These are phyloP conservation scores for Parastagonospora nodorum DNA, from an alignment of 2,329 filamentous ascomycete genomes.

Conservation along the genomic window DNA sequence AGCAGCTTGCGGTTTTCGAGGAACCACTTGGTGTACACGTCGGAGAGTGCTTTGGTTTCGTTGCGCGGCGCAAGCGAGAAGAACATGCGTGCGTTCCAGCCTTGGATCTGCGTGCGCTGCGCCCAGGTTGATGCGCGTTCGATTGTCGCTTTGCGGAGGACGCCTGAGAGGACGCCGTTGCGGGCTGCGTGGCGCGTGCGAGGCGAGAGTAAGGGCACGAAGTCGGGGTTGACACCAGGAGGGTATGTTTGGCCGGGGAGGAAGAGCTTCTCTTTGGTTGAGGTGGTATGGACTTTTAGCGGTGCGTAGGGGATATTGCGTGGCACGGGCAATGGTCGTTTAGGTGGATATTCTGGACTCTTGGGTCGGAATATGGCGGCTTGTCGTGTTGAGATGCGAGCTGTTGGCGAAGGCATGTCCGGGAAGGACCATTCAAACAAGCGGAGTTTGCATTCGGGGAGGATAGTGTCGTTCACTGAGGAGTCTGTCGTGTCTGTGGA, in stretches of 20 bases:
- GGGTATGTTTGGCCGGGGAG: conserved; percentile 30
- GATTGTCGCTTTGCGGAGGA: conserved; percentile 26
- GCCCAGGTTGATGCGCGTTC: conserved; percentile 34
- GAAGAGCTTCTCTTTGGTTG: conserved; percentile 24
- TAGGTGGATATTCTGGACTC: not conserved
- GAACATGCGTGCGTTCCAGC: conserved; percentile 35
- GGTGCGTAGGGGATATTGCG: conserved; percentile 26
- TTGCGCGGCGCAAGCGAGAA: conserved; percentile 23
- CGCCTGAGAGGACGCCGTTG: conserved; percentile 26
- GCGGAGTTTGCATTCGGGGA: conserved; percentile 21
- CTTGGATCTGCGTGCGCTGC: conserved; percentile 30
- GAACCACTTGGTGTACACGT: conserved; percentile 25
- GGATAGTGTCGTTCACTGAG: conserved; percentile 1
- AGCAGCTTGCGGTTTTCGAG: conserved; percentile 9
- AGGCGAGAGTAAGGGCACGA: conserved; percentile 25
- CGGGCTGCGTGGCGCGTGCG: conserved; percentile 24
- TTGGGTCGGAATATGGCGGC: too few species aligned
- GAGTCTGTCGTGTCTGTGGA: conserved; percentile 12
- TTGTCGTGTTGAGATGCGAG: not conserved
- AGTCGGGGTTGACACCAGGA: conserved; percentile 20
- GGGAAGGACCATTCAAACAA: conserved; percentile 35
- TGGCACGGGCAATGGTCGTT: conserved; percentile 7
- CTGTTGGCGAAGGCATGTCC: conserved; percentile 11
- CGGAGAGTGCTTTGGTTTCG: conserved; percentile 11
- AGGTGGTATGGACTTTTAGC: conserved; percentile 29